A percentile compares a stretch with the other conserved stretches of the same genome.
phyloP scores from a whole-genome alignment of 345 rosid genomes.

The Eucalyptus sideroxylon region DNA sequence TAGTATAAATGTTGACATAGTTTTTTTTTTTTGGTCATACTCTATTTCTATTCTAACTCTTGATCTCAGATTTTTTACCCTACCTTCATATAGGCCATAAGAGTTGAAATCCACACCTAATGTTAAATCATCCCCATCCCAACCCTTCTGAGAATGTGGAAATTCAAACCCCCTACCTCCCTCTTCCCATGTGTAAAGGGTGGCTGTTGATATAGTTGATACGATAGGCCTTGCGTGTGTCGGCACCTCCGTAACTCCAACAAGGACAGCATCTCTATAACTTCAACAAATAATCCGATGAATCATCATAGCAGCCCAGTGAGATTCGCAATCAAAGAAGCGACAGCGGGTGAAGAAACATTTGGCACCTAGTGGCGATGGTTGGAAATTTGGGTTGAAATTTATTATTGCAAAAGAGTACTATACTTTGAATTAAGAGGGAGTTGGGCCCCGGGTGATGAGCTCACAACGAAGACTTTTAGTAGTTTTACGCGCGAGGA shows the following conservation, averaged over 20 bases:
- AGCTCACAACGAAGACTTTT: not conserved
- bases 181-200: too few species aligned
- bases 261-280: not conserved
- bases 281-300: not conserved
- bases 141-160: too few species aligned
- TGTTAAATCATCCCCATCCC: too few species aligned
- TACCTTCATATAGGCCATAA: fast-evolving
- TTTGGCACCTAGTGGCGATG: not conserved
- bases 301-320: not conserved
- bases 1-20: not conserved
- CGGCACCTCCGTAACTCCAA: not conserved
- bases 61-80: too few species aligned
- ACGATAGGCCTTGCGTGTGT: not conserved
- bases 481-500: not conserved
- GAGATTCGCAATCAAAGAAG: not conserved
- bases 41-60: too few species aligned
- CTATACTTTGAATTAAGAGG: not conserved
- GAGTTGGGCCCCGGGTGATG: not conserved
- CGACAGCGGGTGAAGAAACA: not conserved
- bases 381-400: not conserved
- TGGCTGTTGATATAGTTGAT: not conserved
- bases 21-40: not conserved
- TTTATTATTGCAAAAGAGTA: not conserved
- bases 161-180: too few species aligned
- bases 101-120: too few species aligned